Evolutionary conservation across 2,329 filamentous ascomycete genomes (phyloP), one percentile per base, ranked within the genome.

Genomic region (Phoma sp.): DNA sequence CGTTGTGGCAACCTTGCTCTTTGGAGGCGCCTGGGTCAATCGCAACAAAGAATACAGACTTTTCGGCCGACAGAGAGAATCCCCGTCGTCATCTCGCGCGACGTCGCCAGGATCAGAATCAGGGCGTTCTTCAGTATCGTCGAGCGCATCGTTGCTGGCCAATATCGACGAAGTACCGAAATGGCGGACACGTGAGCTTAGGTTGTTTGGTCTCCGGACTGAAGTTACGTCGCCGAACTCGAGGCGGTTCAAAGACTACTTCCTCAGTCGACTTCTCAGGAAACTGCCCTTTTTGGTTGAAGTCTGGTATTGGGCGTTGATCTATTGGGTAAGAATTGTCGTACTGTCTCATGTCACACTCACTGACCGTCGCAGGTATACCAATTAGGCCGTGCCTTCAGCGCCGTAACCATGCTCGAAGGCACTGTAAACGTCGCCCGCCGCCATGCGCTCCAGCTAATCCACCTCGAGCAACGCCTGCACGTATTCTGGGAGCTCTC

Each of bases 271-370:
- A 4, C 63, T 91, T 32, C 80, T 91, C 13, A 80, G 80, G 53
- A 87, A 84, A 67, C 85, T 90, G 61, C 89, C 89, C 0, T 92
- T 92, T 69, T 73, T 91, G 25, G 86, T 87, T 1, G 89, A 92
- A 74, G 87, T 84, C 36, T 91, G 88, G 88, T 91, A 91, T 65
- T 91, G 88, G 88, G 85, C 86, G 2, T 76, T 90, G 59, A 87
- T 91, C 45, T 91, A 91, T 77, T 91, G 88, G 88, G 88, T 90
- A 81, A 65, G 83, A 17, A 27, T 1, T 19, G 25, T 2, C 8
- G 21, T 22, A 3, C 6, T 9, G 5, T 38, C 8, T 13, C 4
- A 24, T 4, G 21, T 6, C 13, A 6, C 19, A 22, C 8, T 17
- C 15, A 36, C 54, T 63, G 21, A 64, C 55, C 21, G 22, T 25